Evolutionary conservation across 441 rosid species (phyloP).

Genomic region (Theobroma grandiflorum): DNA sequence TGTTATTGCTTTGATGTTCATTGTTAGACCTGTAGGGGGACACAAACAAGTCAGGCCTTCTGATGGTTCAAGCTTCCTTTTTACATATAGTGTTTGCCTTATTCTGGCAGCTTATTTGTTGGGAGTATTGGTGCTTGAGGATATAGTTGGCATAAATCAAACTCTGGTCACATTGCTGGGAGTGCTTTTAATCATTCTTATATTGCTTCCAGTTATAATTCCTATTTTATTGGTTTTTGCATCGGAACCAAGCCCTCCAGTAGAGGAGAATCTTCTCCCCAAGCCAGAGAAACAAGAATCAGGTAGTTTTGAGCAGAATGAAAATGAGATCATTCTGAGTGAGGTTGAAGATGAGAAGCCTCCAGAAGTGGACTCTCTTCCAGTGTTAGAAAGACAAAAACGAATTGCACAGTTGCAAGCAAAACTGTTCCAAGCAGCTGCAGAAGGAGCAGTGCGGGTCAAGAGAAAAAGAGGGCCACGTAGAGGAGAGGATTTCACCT

Average conservation of each 20-base stretch:
- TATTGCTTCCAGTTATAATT: conserved; percentile 52
- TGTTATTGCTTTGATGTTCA: conserved; percentile 51
- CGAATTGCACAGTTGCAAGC: conserved; percentile 49
- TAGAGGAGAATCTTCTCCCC: conserved; percentile 35
- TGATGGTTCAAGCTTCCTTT: conserved; percentile 50
- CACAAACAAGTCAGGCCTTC: conserved; percentile 45
- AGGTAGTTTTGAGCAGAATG: conserved; percentile 35
- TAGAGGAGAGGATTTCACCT: conserved; percentile 70
- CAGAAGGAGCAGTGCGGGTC: conserved; percentile 51
- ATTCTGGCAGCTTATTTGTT: conserved; percentile 59
- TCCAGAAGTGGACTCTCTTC: conserved; percentile 43
- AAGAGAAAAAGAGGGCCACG: conserved; percentile 58
- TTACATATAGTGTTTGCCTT: conserved; percentile 54
- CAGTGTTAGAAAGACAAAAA: conserved; percentile 44
- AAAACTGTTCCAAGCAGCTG: conserved; percentile 55
- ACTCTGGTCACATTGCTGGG: conserved; percentile 41
- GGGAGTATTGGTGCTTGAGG: conserved; percentile 55
- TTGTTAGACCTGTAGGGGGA: conserved; percentile 61
- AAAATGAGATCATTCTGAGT: conserved; percentile 51
- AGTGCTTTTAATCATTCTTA: conserved; percentile 44
- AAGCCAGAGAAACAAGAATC: conserved; percentile 35
- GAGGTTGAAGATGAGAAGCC: conserved; percentile 59
- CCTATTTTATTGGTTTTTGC: conserved; percentile 51
- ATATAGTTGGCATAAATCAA: conserved; percentile 51
- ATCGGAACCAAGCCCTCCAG: conserved; percentile 26